A percentile compares a stretch with the other conserved stretches of the same genome.
phyloP scores from a whole-genome alignment of 2,329 filamentous ascomycete genomes.

The Pseudogymnoascus sp. region DNA sequence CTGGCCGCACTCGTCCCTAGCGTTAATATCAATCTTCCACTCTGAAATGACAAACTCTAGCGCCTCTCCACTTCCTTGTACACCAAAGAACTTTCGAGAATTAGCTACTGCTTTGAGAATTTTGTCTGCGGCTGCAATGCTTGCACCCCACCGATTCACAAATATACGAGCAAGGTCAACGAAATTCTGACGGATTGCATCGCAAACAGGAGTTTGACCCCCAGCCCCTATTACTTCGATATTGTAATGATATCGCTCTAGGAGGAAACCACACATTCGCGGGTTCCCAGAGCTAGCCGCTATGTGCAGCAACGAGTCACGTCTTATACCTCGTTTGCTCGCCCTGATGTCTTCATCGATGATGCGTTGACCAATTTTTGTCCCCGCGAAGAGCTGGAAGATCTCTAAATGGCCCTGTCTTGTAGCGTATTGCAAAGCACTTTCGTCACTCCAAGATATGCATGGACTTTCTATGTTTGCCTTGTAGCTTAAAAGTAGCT shows the following conservation, averaged over 20 bases:
- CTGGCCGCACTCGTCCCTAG: not conserved
- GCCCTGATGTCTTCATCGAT: not conserved
- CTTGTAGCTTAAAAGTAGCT: not conserved
- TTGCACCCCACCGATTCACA: not conserved
- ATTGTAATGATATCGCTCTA: not conserved
- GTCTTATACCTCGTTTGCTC: not conserved
- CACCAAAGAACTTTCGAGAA: not conserved
- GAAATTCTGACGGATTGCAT: not conserved
- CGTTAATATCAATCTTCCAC: not conserved
- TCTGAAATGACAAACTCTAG: not conserved
- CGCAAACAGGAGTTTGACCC: not conserved
- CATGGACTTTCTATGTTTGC: not conserved
- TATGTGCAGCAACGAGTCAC: not conserved
- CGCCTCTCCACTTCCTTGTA: not conserved
- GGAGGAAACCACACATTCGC: not conserved
- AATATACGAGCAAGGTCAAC: not conserved
- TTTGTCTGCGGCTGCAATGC: not conserved
- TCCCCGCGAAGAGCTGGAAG: not conserved
- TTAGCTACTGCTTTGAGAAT: not conserved
- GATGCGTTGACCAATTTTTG: not conserved
- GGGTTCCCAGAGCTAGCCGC: not conserved
- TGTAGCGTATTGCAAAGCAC: not conserved
- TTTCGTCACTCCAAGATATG: not conserved
- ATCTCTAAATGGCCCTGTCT: not conserved
- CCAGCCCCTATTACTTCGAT: not conserved